phyloP scores from a whole-genome alignment of 1,284 basidiomycete species.

The Marasmius fiardii region DNA sequence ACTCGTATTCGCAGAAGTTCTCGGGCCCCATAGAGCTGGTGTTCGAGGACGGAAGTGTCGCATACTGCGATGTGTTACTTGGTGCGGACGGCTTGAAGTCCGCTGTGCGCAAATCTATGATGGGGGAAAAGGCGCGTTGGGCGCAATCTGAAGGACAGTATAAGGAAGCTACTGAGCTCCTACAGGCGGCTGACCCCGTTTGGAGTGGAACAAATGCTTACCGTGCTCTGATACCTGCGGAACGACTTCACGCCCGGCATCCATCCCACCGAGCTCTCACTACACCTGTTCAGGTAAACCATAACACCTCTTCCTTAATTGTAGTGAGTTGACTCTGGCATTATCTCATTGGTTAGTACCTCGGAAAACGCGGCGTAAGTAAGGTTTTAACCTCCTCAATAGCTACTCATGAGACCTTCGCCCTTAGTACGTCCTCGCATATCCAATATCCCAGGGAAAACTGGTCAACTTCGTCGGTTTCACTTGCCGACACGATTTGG shows the following conservation, averaged over 20 bases:
- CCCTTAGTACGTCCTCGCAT: constrained; percentile 24
- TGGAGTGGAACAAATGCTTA: constrained; percentile 43
- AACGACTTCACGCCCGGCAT: constrained; percentile 28
- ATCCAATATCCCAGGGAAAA: constrained; percentile 24
- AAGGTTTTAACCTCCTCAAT: background rate
- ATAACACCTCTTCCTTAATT: background rate
- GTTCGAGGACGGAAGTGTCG: constrained; percentile 36
- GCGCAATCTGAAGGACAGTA: constrained; percentile 12
- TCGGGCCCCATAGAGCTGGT: constrained; percentile 36
- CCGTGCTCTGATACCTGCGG: constrained; percentile 33
- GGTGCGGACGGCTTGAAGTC: constrained; percentile 54
- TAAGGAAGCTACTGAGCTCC: constrained; percentile 14
- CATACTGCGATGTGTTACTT: constrained; percentile 42
- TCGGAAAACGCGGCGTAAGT: constrained; percentile 33
- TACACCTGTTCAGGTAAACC: constrained; percentile 23
- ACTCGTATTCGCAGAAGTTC: constrained; percentile 38
- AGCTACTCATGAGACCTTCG: background rate
- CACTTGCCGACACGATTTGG: constrained; percentile 24
- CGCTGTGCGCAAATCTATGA: constrained; percentile 38
- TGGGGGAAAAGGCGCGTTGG: constrained; percentile 25
- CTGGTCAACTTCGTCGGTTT: constrained; percentile 31
- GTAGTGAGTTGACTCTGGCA: constrained; percentile 2
- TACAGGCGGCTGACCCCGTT: constrained; percentile 28
- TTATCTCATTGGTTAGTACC: constrained; percentile 24
- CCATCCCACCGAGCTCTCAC: constrained; percentile 32